These are phyloP conservation scores for Bremia lactucae DNA, from an alignment of 352 stramenopile genomes.

Conservation along the genomic window DNA sequence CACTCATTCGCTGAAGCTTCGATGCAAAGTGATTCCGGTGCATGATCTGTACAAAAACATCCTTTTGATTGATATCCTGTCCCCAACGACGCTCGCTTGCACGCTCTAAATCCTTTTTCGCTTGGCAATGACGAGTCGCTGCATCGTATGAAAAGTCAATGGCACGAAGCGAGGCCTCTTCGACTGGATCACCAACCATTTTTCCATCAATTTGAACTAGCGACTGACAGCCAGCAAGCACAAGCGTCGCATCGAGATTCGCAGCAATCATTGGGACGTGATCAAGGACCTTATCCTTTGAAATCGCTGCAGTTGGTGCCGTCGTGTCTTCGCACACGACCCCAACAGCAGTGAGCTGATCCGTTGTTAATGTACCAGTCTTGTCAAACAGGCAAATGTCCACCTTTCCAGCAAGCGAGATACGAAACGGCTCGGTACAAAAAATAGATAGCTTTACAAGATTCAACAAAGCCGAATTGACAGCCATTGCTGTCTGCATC, in stretches of 20 bases:
- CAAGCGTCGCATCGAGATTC: conserved; percentile 70
- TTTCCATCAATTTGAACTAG: conserved; percentile 95
- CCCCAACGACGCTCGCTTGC: conserved; percentile 62
- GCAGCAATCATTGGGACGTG: conserved; percentile 80
- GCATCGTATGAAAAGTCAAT: conserved; percentile 90
- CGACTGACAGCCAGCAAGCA: conserved; percentile 91
- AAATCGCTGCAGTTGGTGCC: conserved; percentile 16
- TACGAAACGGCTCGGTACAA: conserved; percentile 97
- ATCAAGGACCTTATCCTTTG: conserved; percentile 37
- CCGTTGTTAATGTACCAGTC: conserved; percentile 96
- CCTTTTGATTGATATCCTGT: conserved; percentile 53
- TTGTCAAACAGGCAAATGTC: conserved; percentile 98
- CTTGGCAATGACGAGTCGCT: conserved; percentile 55
- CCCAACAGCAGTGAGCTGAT: conserved; percentile 91
- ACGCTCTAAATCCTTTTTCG: conserved; percentile 65
- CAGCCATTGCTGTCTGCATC: conserved; percentile 95
- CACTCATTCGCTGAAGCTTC: conserved; percentile 95
- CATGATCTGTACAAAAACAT: conserved; percentile 84
- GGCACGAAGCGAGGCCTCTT: conserved; percentile 93
- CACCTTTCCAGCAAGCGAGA: conserved; percentile 94
- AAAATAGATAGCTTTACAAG: conserved; percentile 95
- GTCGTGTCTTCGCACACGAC: conserved; percentile 81
- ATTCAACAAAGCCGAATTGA: conserved; percentile 92
- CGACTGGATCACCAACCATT: conserved; percentile 96
- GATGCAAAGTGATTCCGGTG: conserved; percentile 94